Base-by-base conservation (phyloP, 139 green algal genomes). In the Nannochloris sp. region DNA sequence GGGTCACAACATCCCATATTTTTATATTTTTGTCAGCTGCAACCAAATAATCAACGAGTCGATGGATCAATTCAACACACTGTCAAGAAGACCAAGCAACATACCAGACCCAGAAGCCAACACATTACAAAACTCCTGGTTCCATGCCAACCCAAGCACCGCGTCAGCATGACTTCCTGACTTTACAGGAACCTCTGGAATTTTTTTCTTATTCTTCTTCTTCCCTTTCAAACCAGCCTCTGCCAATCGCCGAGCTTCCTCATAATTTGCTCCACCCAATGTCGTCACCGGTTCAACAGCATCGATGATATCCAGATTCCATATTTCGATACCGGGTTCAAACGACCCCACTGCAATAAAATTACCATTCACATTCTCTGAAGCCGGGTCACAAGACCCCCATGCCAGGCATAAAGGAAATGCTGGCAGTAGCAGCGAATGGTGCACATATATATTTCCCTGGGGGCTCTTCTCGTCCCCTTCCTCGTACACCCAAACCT, bases 401-500 rank as follows among this genome's bases (percentile, higher is more conserved):
- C 91, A 97, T 0, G 89, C 80, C 16, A 97, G 37, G 11, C 65
- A 80, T 13, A 98, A 84, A 9, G 92, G 92, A 67, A 98, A 97
- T 20, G 87, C 83, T 16, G 91, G 86, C 30, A 98, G 81, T 75
- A 98, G 75, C 60, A 98, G 70, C 56, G 96, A 88, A 65, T 98
- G 92, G 69, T 98, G 92, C 23, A 97, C 91, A 67, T 94, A 98
- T 33, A 92, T 62, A 70, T 95, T 94, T 25, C 76, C 77, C 31
- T 83, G 74, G 4, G 66, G 77, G 10, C 75, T 43, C 14, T 16
- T 25, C 14, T 56, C 49, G 23, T 87, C 85, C 2, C 49, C 36
- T 69, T 94, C 85, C 63, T 98, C 89, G 56, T 94, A 97, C 37
- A 97, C 84, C 90, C 88, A 97, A n/a, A 95, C 77, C 78, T 97